phyloP scores from a whole-genome alignment of 139 green algal species.

The Deuterostichococcus epilithicus region DNA sequence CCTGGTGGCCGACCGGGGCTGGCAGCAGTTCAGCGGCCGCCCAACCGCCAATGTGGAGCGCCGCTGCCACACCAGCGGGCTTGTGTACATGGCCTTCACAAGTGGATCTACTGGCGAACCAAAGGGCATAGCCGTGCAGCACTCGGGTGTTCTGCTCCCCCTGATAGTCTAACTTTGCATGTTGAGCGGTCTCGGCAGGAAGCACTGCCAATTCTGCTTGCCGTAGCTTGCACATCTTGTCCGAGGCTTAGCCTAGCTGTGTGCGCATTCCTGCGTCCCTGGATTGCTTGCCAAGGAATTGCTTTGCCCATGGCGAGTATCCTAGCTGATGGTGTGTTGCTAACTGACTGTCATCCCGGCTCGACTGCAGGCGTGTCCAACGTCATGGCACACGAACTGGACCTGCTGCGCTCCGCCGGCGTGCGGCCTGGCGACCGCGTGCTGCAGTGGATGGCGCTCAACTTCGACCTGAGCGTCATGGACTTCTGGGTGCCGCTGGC shows the following conservation, averaged over 20 bases:
- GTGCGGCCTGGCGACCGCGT: neutral
- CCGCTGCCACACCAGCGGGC: neutral
- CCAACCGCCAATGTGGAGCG: neutral
- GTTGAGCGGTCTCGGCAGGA: no score
- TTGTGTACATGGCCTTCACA: slow-evolving; percentile 61
- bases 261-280: no score
- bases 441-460: slow-evolving; percentile 21
- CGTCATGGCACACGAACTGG: neutral
- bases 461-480: slow-evolving; percentile 36
- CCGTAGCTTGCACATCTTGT: no score
- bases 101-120: slow-evolving; percentile 51
- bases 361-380: neutral
- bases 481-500: slow-evolving; percentile 19
- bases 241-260: no score
- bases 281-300: no score
- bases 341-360: no score
- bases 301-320: no score
- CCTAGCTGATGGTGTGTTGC: no score
- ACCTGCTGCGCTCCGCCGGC: neutral
- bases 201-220: no score
- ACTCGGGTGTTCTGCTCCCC: slow-evolving; percentile 3
- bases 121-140: slow-evolving; percentile 45
- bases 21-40: neutral
- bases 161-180: no score
- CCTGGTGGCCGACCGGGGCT: neutral